Conservation (phyloP, 2,329 filamentous ascomycete species). For the Cercospora sesami region DNA sequence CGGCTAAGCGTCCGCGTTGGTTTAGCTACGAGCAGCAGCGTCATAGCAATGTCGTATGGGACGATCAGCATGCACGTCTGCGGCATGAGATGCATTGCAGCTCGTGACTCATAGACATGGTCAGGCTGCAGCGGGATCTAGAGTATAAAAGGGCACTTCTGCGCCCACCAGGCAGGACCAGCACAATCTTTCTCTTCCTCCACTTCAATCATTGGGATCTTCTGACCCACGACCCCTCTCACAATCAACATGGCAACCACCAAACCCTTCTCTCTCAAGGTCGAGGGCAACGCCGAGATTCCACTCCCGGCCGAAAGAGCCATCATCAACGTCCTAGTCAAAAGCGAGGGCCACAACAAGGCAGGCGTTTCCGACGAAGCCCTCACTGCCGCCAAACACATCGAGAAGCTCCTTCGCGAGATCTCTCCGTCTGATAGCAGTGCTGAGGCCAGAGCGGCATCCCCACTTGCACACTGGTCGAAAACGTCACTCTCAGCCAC, state of each 20-base stretch:
- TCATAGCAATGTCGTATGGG: neutral
- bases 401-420: constrained; percentile 25
- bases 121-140: accelerated
- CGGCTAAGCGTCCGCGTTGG: neutral
- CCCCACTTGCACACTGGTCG: constrained; percentile 29
- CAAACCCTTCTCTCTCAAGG: constrained; percentile 23
- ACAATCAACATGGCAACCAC: neutral
- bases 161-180: neutral
- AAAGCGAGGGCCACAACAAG: constrained; percentile 24
- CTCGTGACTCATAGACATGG: neutral
- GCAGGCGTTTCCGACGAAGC: constrained; percentile 27
- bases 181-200: neutral
- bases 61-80: neutral
- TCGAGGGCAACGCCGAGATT: constrained; percentile 25
- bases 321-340: constrained; percentile 28
- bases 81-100: neutral
- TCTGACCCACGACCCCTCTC: neutral
- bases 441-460: constrained; percentile 19
- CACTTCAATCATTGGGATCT: neutral
- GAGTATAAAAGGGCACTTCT: neutral
- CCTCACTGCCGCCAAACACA: constrained; percentile 24
- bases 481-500: constrained; percentile 28
- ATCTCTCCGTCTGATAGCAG: constrained; percentile 16
- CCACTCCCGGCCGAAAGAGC: constrained; percentile 29
- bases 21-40: neutral